Evolutionary conservation across 2,329 filamentous ascomycete genomes (phyloP), one percentile per base, ranked within the genome.

Genomic region (Cordyceps militaris): DNA sequence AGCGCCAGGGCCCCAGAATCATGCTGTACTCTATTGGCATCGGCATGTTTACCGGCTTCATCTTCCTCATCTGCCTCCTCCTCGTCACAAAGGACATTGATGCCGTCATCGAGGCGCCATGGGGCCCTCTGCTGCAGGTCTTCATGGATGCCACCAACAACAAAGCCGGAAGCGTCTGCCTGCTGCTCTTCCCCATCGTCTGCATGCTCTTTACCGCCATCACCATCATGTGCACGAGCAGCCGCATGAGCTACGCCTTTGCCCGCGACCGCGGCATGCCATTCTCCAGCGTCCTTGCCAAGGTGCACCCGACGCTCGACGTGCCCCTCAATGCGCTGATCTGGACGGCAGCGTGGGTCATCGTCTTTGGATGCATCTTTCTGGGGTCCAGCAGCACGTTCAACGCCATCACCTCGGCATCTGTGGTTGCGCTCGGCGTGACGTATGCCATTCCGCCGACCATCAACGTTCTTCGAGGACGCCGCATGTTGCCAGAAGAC

Each of bases 401-500:
- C 71, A 88, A 87, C 42, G 86, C 86, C 13, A 87, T 90, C 62
- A 79, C 87, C 0, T 82, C 85, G 0, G 82, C 86, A 0, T 87
- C 85, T 0, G 87, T 91, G 0, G 86, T 91, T 5, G 82, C 87
- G 1, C 77, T 92, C 0, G 83, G 86, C 5, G 73, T 91, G 4
- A 86, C 85, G 2, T 92, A 92, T 63, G 88, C 82, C 5, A 88
- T 92, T 34, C 89, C 88, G 0, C 81, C 89, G 43, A 76, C 80
- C 0, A 83, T 91, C 63, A 89, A 91, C 63, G 79, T 53, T 32
- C 43, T 47, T 30, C 42, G 56, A 10, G 49, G 48, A 40, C 48
- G 56, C 21, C 46, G 49, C n/a, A 47, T 49, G 36, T 49, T 58
- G 16, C 56, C 56, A 0, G 40, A 58, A n/a, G 49, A 53, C 21